Evolutionary conservation across 2,329 filamentous ascomycete genomes (phyloP), one percentile per base, ranked within the genome.

Genomic region (Gaeumannomyces tritici): DNA sequence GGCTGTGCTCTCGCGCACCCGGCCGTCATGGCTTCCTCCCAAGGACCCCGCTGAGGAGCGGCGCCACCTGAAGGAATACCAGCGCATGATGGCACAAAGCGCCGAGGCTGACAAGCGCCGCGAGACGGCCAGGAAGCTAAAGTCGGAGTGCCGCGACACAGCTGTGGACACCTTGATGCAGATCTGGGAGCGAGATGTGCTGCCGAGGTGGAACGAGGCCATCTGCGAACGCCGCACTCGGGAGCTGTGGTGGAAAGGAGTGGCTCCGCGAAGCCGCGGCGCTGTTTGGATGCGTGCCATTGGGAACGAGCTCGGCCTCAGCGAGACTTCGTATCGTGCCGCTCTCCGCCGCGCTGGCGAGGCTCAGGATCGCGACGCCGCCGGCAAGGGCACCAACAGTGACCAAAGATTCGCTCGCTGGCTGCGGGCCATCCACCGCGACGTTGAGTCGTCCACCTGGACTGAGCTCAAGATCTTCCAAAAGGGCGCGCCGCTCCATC

Each of bases 1-100:
- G 70, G 90, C 90, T 3, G 89, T 93, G 2, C 79, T 95, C 27
- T 91, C 89, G 28, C 82, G 91, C 24, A 95, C 90, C 2, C 82
- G 90, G 51, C 90, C 90, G 0, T 92, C 89, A 1, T 95, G 91
- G 91, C 78, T 95, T 2, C 90, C 91, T 0, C 90, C 90, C 1
- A 95, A 95, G 75, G 87, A 95, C 67, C 93, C 91, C 2, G 89
- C 89, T 62, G 95, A 99, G 74, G 95, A 99, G 76, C 90, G 85
- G 72, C 88, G 88, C 67, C 95, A 99, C 74, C 73, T 99, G 67
- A 92, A 85, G 70, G 87, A 95, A 72, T 95, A 93, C 71, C 88
- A 93, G 74, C 86, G 83, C 73, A 93, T 95, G 89, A 90, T 93
- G 88, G 81, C 80, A 0, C 78, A 77, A 57, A 86, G 84, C 67